phyloP scores from a whole-genome alignment of 805 yeast species.

The Lachancea waltii region DNA sequence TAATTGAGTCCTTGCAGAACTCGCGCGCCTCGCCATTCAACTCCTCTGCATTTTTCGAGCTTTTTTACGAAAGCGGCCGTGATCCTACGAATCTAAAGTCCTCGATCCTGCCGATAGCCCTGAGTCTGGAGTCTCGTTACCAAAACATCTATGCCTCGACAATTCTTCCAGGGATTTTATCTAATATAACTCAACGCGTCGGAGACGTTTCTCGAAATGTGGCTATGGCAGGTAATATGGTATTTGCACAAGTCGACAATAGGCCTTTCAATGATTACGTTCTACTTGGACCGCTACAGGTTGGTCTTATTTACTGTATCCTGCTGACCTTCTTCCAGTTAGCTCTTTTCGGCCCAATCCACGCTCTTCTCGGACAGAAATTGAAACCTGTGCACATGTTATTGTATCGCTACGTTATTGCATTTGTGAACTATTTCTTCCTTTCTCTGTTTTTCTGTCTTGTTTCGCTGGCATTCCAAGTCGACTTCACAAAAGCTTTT shows the following conservation, averaged over 20 bases:
- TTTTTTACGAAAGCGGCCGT: constrained; percentile 56
- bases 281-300: constrained; percentile 60
- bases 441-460: constrained; percentile 52
- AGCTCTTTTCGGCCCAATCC: constrained; percentile 49
- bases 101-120: constrained; percentile 41
- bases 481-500: constrained; percentile 50
- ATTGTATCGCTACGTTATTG: constrained; percentile 44
- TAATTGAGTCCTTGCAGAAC: constrained; percentile 21
- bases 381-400: constrained; percentile 42
- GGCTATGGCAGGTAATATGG: constrained; percentile 27
- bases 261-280: constrained; percentile 47
- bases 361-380: constrained; percentile 42
- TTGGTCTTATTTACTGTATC: constrained; percentile 67
- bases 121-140: constrained; percentile 33
- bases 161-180: constrained; percentile 27
- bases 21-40: constrained; percentile 17
- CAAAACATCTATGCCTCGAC: constrained; percentile 14
- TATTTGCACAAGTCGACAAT: constrained; percentile 37
- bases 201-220: constrained; percentile 13
- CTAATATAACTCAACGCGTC: constrained; percentile 23
- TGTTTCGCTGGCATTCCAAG: constrained; percentile 63
- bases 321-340: constrained; percentile 69
- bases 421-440: constrained; percentile 49
- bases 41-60: constrained; percentile 29
- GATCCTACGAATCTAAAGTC: constrained; percentile 46